phyloP scores from a whole-genome alignment of 139 green algal species.

The Raphidocelis subcapitata region DNA sequence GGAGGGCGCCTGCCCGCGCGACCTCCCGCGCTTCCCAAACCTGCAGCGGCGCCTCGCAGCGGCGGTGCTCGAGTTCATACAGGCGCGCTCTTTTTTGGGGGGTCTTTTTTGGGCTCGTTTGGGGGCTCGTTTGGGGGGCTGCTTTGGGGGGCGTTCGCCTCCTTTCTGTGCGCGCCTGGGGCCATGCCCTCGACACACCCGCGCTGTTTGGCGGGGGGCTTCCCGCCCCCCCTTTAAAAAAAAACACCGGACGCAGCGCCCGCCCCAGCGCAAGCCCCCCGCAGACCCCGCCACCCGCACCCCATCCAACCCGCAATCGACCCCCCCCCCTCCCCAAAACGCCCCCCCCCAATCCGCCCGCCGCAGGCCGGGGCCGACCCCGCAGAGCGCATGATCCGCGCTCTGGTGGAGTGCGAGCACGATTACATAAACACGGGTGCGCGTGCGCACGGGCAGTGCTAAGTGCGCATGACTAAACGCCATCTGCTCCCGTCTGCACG shows the following conservation, averaged over 20 bases:
- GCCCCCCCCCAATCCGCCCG: not conserved
- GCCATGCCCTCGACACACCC: too few relatives aligned
- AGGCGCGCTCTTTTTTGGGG: not conserved
- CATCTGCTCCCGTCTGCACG: too few relatives aligned
- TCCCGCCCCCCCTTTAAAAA: too few relatives aligned
- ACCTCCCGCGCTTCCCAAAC: slow-evolving; percentile 61
- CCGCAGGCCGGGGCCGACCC: slow-evolving; percentile 43
- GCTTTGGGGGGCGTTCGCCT: slow-evolving; percentile 33
- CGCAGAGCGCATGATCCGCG: slow-evolving; percentile 70
- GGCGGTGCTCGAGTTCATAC: slow-evolving; percentile 78
- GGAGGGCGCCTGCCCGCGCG: slow-evolving; percentile 62
- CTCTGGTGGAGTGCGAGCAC: slow-evolving; percentile 85
- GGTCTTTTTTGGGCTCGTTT: not conserved
- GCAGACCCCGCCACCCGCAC: too few relatives aligned
- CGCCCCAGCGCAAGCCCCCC: too few relatives aligned
- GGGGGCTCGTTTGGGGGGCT: not conserved
- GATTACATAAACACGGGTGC: slow-evolving; percentile 99
- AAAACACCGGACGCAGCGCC: too few relatives aligned
- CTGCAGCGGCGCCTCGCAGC: slow-evolving; percentile 63
- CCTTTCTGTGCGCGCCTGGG: too few relatives aligned
- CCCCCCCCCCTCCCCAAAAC: not conserved
- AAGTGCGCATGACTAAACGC: too few relatives aligned
- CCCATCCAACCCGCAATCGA: not conserved
- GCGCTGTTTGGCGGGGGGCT: too few relatives aligned
- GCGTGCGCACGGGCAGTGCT: too few relatives aligned